Evolutionary conservation across 2,329 filamentous ascomycete genomes (phyloP).

Genomic region (Penicillium polonicum): DNA sequence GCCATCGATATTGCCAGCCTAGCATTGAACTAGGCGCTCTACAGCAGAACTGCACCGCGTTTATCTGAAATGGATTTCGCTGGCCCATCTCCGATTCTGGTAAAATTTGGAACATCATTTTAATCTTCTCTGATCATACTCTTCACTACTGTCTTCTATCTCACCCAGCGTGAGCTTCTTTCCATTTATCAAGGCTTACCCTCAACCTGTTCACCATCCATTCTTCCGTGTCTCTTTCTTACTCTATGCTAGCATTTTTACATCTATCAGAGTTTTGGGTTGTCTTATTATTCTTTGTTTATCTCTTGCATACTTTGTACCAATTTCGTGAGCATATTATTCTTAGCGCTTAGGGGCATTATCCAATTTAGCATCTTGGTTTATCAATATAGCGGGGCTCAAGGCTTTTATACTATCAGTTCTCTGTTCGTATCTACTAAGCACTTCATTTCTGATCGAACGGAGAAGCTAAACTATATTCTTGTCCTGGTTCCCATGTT

Average conservation of each 20-base stretch:
- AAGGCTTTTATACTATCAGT: not conserved
- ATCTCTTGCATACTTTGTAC: slow-evolving; percentile 11
- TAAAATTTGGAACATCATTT: slow-evolving; percentile 10
- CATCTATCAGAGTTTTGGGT: slow-evolving; percentile 3
- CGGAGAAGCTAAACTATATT: not conserved
- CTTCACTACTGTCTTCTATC: slow-evolving; percentile 6
- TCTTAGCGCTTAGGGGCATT: slow-evolving; percentile 13
- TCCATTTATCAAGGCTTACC: not conserved
- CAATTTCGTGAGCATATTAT: slow-evolving; percentile 11
- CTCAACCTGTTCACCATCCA: not conserved
- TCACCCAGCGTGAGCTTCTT: not conserved
- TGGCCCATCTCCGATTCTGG: not conserved
- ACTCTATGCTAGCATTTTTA: not conserved
- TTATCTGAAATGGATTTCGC: not conserved
- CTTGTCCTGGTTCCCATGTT: not conserved
- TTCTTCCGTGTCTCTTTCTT: not conserved
- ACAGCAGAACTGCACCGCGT: not conserved
- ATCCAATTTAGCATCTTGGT: slow-evolving; percentile 12
- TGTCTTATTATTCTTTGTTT: slow-evolving; percentile 1
- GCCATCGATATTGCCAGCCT: slow-evolving; percentile 30
- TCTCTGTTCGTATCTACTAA: not conserved
- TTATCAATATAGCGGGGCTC: slow-evolving; percentile 9
- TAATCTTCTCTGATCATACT: slow-evolving; percentile 19
- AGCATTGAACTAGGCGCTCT: slow-evolving; percentile 21
- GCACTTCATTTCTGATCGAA: not conserved